Percentiles rank a stretch among this genome's conserved stretches.
These are phyloP conservation scores for Phlegmacium glaucopus DNA, from an alignment of 768 basidiomycete species.

Conservation along the genomic window DNA sequence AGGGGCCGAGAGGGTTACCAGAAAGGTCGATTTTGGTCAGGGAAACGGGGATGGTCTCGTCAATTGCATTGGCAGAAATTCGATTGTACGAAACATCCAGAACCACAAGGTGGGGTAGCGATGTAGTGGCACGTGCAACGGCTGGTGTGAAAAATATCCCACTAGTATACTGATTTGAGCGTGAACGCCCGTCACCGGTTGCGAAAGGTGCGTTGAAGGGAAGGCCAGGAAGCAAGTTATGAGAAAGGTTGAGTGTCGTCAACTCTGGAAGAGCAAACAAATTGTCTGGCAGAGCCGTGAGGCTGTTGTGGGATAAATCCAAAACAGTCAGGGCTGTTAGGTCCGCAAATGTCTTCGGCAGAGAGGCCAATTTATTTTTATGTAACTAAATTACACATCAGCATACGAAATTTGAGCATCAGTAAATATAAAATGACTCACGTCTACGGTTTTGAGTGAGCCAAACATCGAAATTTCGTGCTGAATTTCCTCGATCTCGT, in stretches of 20 bases:
- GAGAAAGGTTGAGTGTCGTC: slow-evolving; percentile 63
- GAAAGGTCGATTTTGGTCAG: slow-evolving; percentile 63
- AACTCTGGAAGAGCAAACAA: slow-evolving; percentile 70
- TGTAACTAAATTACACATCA: slow-evolving; percentile 50
- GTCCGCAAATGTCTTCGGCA: slow-evolving; percentile 69
- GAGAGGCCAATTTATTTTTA: slow-evolving; percentile 59
- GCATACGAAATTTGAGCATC: not conserved
- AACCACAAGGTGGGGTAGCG: slow-evolving; percentile 62
- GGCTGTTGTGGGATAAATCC: slow-evolving; percentile 72
- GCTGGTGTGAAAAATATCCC: slow-evolving; percentile 63
- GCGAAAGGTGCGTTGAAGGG: slow-evolving; percentile 63
- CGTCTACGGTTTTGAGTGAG: slow-evolving; percentile 76
- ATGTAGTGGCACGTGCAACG: slow-evolving; percentile 57
- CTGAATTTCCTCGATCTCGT: slow-evolving; percentile 76
- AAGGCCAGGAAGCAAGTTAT: slow-evolving; percentile 60
- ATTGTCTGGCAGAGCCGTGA: slow-evolving; percentile 59
- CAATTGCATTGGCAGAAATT: slow-evolving; percentile 52
- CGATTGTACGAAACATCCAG: slow-evolving; percentile 70
- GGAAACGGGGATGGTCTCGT: slow-evolving; percentile 48
- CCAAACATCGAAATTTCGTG: slow-evolving; percentile 84
- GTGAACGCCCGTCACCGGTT: slow-evolving; percentile 16
- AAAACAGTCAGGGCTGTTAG: slow-evolving; percentile 61
- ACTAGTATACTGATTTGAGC: slow-evolving; percentile 30
- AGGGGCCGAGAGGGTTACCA: slow-evolving; percentile 57
- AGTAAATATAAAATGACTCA: slow-evolving; percentile 32